Evolutionary conservation across 768 basidiomycete genomes (phyloP).

Genomic region (Suillus occidentalis): DNA sequence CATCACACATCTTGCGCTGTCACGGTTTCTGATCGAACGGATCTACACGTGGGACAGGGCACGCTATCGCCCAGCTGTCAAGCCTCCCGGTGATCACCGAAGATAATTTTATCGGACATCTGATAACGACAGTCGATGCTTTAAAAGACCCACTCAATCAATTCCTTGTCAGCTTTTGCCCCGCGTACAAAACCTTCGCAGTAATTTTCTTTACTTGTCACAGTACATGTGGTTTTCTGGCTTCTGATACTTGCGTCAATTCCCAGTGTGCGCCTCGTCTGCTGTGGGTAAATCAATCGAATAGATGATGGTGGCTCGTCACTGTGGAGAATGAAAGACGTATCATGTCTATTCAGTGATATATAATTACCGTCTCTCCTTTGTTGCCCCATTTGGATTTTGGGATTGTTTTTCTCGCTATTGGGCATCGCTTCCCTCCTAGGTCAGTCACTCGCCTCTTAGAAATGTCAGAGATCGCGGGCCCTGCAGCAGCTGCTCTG

Average conservation of each 20-base stretch:
- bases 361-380: no score
- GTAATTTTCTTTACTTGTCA: not conserved
- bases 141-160: not conserved
- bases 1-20: conserved; percentile 30
- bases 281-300: not conserved
- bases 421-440: no score
- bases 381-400: no score
- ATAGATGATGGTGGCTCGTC: not conserved
- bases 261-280: not conserved
- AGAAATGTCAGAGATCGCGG: conserved; percentile 18
- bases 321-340: no score
- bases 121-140: conserved; percentile 20
- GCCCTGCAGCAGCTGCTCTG: conserved; percentile 49
- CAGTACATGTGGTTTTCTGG: not conserved
- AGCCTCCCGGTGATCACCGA: conserved; percentile 25
- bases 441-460: no score
- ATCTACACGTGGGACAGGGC: conserved; percentile 25
- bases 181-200: conserved; percentile 16
- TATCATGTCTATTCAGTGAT: no score
- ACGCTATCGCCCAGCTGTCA: conserved; percentile 23
- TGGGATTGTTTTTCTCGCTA: no score
- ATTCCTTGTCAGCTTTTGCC: conserved; percentile 21
- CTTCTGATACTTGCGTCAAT: not conserved
- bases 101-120: conserved; percentile 22
- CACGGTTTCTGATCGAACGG: conserved; percentile 20